phyloP scores from a whole-genome alignment of 306 rosid genomes.

The Sechiopsis laciniata region DNA sequence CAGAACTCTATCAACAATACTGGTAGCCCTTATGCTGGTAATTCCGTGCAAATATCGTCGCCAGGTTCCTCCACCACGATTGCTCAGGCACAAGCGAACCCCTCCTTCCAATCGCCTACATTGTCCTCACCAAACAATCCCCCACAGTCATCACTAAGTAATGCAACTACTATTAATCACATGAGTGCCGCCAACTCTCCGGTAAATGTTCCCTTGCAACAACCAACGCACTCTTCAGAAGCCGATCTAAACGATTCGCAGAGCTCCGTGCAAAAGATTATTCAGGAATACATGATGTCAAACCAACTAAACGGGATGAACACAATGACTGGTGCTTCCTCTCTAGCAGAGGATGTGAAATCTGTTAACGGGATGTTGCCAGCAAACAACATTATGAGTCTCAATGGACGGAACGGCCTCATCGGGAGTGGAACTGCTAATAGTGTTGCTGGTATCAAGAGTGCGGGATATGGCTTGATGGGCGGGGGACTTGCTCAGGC shows the following conservation, averaged over 20 bases:
- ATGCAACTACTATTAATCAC: slow-evolving; percentile 53
- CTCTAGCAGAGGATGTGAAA: slow-evolving; percentile 65
- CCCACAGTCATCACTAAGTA: slow-evolving; percentile 56
- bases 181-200: slow-evolving; percentile 59
- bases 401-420: slow-evolving; percentile 18
- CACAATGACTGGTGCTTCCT: slow-evolving; percentile 42
- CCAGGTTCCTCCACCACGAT: slow-evolving; percentile 70
- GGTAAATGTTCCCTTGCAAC: slow-evolving; percentile 75
- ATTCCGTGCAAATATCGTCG: slow-evolving; percentile 77
- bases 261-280: slow-evolving; percentile 75
- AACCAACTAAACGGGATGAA: slow-evolving; percentile 57
- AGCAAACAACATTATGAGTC: slow-evolving; percentile 24
- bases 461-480: slow-evolving; percentile 26
- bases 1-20: slow-evolving; percentile 32
- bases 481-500: slow-evolving; percentile 58
- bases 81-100: slow-evolving; percentile 59
- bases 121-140: slow-evolving; percentile 71
- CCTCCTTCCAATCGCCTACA: slow-evolving; percentile 77
- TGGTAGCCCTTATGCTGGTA: slow-evolving; percentile 73
- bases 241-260: slow-evolving; percentile 71
- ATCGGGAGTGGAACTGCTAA: slow-evolving; percentile 40
- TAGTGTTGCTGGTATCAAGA: slow-evolving; percentile 3
- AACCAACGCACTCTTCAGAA: slow-evolving; percentile 60
- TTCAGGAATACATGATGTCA: slow-evolving; percentile 74
- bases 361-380: slow-evolving; percentile 46